Base-by-base conservation (phyloP, 441 rosid species). In the Heliophila coronopifolia region DNA sequence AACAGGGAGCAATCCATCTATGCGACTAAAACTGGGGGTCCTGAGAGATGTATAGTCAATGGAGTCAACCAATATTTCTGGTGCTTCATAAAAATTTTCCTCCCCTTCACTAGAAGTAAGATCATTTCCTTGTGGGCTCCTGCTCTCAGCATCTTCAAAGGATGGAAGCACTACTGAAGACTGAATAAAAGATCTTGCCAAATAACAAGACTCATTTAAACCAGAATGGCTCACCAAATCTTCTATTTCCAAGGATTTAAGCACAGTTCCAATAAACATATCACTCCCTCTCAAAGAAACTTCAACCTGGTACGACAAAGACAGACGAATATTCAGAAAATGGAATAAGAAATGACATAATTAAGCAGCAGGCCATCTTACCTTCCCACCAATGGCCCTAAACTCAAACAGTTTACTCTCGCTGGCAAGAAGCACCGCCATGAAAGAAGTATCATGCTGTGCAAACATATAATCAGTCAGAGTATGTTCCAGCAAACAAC, bases 361-460 rank as follows among this genome's bases (percentile, higher is more conserved):
- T 18, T 37, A 22, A 8, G 23, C 44, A 46, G 48, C 28, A 47
- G 20, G 10, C 32, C 49, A 57, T 48, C 63, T 61, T 73, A 93
- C 99, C 96, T 77, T 94, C 42, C 99, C 99, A 65, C 97, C 96
- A 57, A 69, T 65, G 47, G 99, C 99, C 77, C 97, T 81, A 63
- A 93, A 84, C 67, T 89, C 94, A 66, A 80, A 80, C 22, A 84
- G 70, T 67, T 61, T 70, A 50, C 71, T 67, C 77, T 93, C 99
- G 51, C 79, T 76, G 31, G 85, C 86, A 66, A 84, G 86, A 65
- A 89, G 86, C 68, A 86, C 85, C 58, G 74, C 77, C 67, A 67
- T 57, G 73, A 86, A 80, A 68, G 74, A 75, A 70, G 66, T 70
- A 34, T 73, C 86, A 62, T 26, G 65, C 99, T 89, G 67, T 54